These are phyloP conservation scores for Cardamine chenopodiifolia DNA, from an alignment of 345 rosid genomes.

Conservation along the genomic window DNA sequence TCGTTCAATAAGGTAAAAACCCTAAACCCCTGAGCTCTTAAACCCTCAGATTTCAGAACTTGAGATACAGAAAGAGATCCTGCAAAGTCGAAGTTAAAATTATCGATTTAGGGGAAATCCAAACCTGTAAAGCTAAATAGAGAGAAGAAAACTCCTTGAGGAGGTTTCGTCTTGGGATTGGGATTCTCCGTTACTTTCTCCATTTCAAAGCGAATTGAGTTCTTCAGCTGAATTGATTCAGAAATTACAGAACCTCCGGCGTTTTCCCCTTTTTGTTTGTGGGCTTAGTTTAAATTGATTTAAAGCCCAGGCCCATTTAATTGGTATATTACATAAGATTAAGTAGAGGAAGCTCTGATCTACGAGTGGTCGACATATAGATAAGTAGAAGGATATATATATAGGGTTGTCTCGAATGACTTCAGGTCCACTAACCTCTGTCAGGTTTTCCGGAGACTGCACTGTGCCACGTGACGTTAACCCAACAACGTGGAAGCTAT, in stretches of 20 bases:
- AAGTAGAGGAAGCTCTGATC: neutral
- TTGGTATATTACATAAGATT: neutral
- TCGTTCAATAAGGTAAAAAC: neutral
- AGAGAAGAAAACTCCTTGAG: constrained; percentile 66
- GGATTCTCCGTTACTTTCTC: constrained; percentile 30
- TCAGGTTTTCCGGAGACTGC: constrained; percentile 17
- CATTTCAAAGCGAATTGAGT: neutral
- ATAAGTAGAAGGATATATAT: neutral
- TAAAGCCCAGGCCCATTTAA: constrained; percentile 31
- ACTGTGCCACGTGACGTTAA: constrained; percentile 21
- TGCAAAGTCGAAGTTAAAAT: constrained; percentile 33
- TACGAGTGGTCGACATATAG: constrained; percentile 29
- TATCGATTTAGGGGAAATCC: constrained; percentile 37
- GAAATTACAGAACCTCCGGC: neutral
- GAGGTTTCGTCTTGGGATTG: constrained; percentile 13
- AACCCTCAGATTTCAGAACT: constrained; percentile 16
- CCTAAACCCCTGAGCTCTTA: constrained; percentile 22
- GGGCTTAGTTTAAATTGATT: constrained; percentile 5
- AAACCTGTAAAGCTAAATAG: constrained; percentile 81
- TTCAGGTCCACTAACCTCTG: constrained; percentile 42
- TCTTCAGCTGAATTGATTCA: constrained; percentile 7
- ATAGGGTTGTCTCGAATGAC: constrained; percentile 9
- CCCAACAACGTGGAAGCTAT: constrained; percentile 39
- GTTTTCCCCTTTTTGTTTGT: neutral
- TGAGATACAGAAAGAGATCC: constrained; percentile 45